A percentile compares a stretch with the other conserved stretches of the same genome.
phyloP scores from a whole-genome alignment of 257 asterid genomes.

The Scutellaria minor region DNA sequence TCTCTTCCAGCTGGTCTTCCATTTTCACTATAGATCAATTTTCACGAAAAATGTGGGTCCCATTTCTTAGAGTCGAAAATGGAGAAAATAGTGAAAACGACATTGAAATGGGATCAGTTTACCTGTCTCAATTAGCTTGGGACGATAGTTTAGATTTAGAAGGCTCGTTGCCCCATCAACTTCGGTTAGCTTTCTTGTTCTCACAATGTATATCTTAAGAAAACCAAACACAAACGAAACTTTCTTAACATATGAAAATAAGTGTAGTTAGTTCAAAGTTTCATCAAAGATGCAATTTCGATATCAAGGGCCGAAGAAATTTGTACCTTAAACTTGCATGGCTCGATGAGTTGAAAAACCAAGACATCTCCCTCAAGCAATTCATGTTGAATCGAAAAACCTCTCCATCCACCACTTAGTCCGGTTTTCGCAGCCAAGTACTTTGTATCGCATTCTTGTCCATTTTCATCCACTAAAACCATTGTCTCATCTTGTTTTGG shows the following conservation, averaged over 20 bases:
- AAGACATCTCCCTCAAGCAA: constrained; percentile 62
- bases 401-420: constrained; percentile 80
- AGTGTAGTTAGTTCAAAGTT: neutral
- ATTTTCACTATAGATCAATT: too few relatives aligned
- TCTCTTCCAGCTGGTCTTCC: constrained; percentile 27
- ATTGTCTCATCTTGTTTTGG: constrained; percentile 48
- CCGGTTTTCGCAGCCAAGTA: constrained; percentile 57
- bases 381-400: constrained; percentile 58
- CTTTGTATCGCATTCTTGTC: constrained; percentile 35
- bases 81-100: neutral
- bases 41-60: too few relatives aligned
- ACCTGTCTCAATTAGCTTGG: constrained; percentile 37
- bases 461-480: constrained; percentile 58
- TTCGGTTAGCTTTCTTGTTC: constrained; percentile 44
- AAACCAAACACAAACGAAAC: neutral
- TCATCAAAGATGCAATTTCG: neutral
- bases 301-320: neutral
- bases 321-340: constrained; percentile 50
- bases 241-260: neutral
- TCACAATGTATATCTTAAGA: constrained; percentile 57
- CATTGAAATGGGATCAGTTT: neutral
- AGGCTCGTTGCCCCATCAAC: constrained; percentile 46
- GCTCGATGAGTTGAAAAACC: constrained; percentile 60
- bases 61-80: neutral
- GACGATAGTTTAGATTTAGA: constrained; percentile 39